Base-by-base conservation (phyloP, 148 eudicot genomes). In the Silene latifolia region DNA sequence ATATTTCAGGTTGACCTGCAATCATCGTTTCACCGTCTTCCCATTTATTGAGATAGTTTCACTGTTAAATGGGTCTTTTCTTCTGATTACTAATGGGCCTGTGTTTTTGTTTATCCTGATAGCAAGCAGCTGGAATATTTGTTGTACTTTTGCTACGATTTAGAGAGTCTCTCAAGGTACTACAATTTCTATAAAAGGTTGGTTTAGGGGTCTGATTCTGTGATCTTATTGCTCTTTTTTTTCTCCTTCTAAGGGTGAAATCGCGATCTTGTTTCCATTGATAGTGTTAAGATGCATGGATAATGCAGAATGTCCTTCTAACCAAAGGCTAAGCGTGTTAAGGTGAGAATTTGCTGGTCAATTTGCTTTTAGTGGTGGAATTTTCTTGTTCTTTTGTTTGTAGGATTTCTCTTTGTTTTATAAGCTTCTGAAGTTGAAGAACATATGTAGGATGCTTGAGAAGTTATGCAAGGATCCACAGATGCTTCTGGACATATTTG, bases 401-500 rank as follows among this genome's bases (percentile, higher is more conserved):
- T 66, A 48, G 78, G 65, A 56, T 56, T 14, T 39, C 66, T 42
- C 65, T 68, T 57, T 13, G 72, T 60, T 73, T 29, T 76, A n/a
- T 63, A 51, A 57, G 70, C 46, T 53, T 65, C 76, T 72, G 10
- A 80, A 67, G 25, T 42, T 11, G 74, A 51, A 63, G 47, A 11
- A 35, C 80, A 24, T 51, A 79, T 86, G 77, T 85, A 95, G 98
- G 90, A 92, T 95, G 96, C 87, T 95, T 69, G 98, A 95, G 89
- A 95, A 92, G 83, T 93, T 90, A 39, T 92, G 91, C 92, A 89
- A 78, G 83, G 97, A 95, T 85, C 77, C 98, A 42, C 98, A 92
- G 84, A 87, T 92, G 99, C 94, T 95, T 73, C 92, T 95, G 80
- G 98, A 95, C 85, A 82, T 90, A 27, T 95, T 85, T 84, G 99